Evolutionary conservation across 805 yeast genomes (phyloP).

Genomic region (Cyberlindnera maritima): DNA sequence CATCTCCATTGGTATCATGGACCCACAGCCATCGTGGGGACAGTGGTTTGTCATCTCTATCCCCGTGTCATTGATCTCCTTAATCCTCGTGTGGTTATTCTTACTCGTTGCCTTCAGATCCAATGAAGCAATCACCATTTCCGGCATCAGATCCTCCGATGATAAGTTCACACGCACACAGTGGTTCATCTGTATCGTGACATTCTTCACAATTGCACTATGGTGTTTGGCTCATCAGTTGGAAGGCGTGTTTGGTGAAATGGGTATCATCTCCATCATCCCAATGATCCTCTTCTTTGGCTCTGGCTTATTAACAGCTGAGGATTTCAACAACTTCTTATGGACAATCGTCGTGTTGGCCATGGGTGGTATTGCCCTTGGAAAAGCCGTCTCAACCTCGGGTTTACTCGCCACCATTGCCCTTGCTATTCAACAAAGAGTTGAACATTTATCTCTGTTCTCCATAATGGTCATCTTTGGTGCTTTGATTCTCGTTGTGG

Average conservation of each 20-base stretch:
- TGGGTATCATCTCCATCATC: constrained; percentile 92
- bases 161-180: constrained; percentile 74
- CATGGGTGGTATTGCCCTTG: constrained; percentile 97
- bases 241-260: constrained; percentile 78
- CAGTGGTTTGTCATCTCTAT: constrained; percentile 89
- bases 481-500: constrained; percentile 72
- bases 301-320: constrained; percentile 79
- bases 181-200: constrained; percentile 67
- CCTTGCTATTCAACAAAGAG: constrained; percentile 54
- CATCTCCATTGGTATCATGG: constrained; percentile 85
- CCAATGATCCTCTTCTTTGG: constrained; percentile 94
- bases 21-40: constrained; percentile 81
- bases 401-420: constrained; percentile 85
- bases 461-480: constrained; percentile 80
- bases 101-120: constrained; percentile 63
- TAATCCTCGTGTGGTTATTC: constrained; percentile 70
- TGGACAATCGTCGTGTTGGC: constrained; percentile 96
- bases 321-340: constrained; percentile 91
- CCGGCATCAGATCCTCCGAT: constrained; percentile 50
- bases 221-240: constrained; percentile 89
- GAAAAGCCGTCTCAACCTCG: constrained; percentile 91
- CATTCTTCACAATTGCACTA: constrained; percentile 68
- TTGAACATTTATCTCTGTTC: constrained; percentile 67
- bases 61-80: constrained; percentile 68
- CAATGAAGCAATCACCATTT: constrained; percentile 41